Evolutionary conservation across 768 basidiomycete species (phyloP), one percentile per base, ranked within the genome.

Genomic region (Phanerochaete carnosa): DNA sequence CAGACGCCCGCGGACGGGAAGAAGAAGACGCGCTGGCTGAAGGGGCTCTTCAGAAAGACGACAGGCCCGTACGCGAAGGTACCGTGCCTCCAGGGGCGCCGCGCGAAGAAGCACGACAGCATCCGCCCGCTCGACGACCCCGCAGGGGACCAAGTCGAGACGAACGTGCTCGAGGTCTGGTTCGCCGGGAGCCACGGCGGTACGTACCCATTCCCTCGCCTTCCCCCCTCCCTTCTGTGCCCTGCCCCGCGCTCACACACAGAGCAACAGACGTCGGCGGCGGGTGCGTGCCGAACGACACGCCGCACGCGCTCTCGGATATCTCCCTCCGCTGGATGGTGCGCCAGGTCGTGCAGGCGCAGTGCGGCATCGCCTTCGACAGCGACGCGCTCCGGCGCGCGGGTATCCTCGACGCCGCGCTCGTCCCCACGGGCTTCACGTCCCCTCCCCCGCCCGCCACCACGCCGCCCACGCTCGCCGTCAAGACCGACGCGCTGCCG

Each of bases 251-350:
- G 39, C 39, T 4, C 39, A 4, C 39, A 19, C 39, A 19, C 39
- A 43, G n/a, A n/a, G n/a, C n/a, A 1, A 12, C 53, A 89, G 90
- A 92, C 68, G 76, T 92, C 22, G 91, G 91, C 23, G 91, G 91
- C 15, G 87, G 88, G 19, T 71, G 76, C 8, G 82, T 83, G 2
- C 47, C 66, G 2, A 80, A 90, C 63, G 71, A 61, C 9, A 32
- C 74, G 0, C 52, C 66, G 8, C 72, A 77, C 58, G 76, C 76
- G 8, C 78, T 93, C 5, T 74, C 83, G 1, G 80, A 89, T 65
- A 84, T 90, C 64, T 74, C 84, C 19, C 75, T 94, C 29, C 82
- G 83, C 28, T 94, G 91, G 91, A 92, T 94, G 90, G 77, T 92
- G 35, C 83, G 84, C 55, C 82, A 93, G 64, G 76, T 85, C 59